Conservation (phyloP, 2,329 filamentous ascomycete species). For the Spiromastix sp. region DNA sequence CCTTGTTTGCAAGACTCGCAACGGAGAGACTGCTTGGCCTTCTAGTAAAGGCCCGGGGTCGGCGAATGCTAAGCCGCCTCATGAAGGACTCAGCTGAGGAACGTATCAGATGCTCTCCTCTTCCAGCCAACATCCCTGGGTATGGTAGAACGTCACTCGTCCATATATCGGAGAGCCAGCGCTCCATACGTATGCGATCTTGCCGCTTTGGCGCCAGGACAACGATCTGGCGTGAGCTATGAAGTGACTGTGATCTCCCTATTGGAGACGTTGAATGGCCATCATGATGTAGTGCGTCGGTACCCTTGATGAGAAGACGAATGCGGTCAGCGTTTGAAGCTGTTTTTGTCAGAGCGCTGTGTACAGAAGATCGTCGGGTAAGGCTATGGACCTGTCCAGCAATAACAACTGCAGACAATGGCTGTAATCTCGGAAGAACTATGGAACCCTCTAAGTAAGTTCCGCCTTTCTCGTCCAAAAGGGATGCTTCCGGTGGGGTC, state of each 20-base stretch:
- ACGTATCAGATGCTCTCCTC: conserved; percentile 61
- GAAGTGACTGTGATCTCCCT: conserved; percentile 50
- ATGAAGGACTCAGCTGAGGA: conserved; percentile 79
- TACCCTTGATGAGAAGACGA: conserved; percentile 13
- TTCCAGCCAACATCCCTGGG: conserved; percentile 64
- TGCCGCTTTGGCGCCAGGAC: conserved; percentile 63
- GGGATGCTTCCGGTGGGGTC: conserved; percentile 40
- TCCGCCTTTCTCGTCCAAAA: conserved; percentile 34
- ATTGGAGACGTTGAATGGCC: conserved; percentile 7
- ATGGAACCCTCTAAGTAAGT: conserved; percentile 14
- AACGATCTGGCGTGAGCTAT: conserved; percentile 54
- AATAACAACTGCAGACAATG: conserved; percentile 54
- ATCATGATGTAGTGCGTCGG: conserved; percentile 7
- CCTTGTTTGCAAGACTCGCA: conserved; percentile 10
- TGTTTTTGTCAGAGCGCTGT: conserved; percentile 50
- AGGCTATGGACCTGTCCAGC: conserved; percentile 58
- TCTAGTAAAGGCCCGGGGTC: conserved; percentile 62
- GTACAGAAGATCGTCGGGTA: conserved; percentile 56
- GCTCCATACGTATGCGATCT: conserved; percentile 69
- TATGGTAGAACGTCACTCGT: conserved; percentile 70
- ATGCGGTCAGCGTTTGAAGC: conserved; percentile 7
- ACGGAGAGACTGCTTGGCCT: conserved; percentile 50
- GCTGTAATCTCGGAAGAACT: conserved; percentile 8
- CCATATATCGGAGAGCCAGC: conserved; percentile 67
- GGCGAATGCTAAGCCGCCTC: conserved; percentile 72